Evolutionary conservation across 805 yeast species (phyloP).

Genomic region (Metahyphopichia silvanorum): DNA sequence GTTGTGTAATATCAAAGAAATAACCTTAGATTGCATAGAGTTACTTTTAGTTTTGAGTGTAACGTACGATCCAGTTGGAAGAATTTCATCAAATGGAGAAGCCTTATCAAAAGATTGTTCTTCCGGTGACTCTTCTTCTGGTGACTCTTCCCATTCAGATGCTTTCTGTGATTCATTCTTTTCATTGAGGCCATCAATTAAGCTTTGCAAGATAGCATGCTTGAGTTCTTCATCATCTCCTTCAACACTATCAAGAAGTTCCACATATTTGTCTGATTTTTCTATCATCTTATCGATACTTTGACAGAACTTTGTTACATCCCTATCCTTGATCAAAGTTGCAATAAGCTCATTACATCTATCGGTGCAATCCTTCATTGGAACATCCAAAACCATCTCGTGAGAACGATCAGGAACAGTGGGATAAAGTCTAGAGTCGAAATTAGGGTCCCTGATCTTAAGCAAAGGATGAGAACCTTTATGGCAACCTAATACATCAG

Average conservation of each 20-base stretch:
- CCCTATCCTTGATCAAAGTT: slow-evolving; percentile 10
- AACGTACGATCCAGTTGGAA: slow-evolving; percentile 2
- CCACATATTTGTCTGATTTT: slow-evolving; percentile 21
- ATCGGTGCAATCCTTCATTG: slow-evolving; percentile 16
- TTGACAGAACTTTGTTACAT: slow-evolving; percentile 13
- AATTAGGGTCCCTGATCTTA: slow-evolving; percentile 19
- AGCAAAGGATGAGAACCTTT: slow-evolving; percentile 25
- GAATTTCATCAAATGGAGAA: neutral
- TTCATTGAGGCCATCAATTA: slow-evolving; percentile 9
- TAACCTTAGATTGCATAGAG: slow-evolving; percentile 14
- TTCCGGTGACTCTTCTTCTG: neutral
- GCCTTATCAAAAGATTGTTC: neutral
- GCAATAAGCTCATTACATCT: slow-evolving; percentile 15
- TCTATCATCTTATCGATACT: slow-evolving; percentile 13
- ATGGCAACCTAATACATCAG: slow-evolving; percentile 16
- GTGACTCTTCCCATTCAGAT: neutral
- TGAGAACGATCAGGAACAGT: neutral
- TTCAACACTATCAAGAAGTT: slow-evolving; percentile 14
- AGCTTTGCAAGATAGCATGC: slow-evolving; percentile 19
- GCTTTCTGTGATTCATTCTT: neutral
- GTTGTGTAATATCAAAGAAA: slow-evolving; percentile 22
- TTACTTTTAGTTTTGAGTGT: slow-evolving; percentile 13
- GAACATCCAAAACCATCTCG: slow-evolving; percentile 22
- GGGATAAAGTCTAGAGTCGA: slow-evolving; percentile 3
- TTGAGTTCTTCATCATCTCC: slow-evolving; percentile 16